A percentile compares a stretch with the other conserved stretches of the same genome.
These are phyloP conservation scores for Nicotiana rustica DNA, from an alignment of 305 asterid genomes.

Conservation along the genomic window DNA sequence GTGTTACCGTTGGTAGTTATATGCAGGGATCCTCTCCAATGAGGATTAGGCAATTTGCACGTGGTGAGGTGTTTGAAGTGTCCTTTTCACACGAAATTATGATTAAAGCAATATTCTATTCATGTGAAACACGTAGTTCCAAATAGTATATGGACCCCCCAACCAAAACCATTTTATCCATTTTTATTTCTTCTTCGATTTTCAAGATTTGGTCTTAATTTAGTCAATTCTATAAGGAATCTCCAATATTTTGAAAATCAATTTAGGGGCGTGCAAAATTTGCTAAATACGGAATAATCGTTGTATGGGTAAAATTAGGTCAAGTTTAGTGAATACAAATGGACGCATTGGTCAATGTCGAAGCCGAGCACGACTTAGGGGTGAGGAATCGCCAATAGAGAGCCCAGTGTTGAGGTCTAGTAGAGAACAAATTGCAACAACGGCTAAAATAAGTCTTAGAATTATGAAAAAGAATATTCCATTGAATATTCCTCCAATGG, in stretches of 20 bases:
- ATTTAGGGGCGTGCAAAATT: too few relatives aligned
- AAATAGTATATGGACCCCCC: not conserved
- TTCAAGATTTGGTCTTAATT: constrained; percentile 22
- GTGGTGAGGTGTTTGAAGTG: constrained; percentile 7
- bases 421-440: too few relatives aligned
- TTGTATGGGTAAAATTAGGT: too few relatives aligned
- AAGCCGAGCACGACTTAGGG: too few relatives aligned
- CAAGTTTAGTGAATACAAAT: too few relatives aligned
- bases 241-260: not conserved
- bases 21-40: not conserved
- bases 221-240: not conserved
- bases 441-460: too few relatives aligned
- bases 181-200: not conserved
- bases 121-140: not conserved
- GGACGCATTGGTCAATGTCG: too few relatives aligned
- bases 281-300: too few relatives aligned
- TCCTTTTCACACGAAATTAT: not conserved
- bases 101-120: not conserved
- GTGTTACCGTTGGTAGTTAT: not conserved
- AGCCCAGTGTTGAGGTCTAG: too few relatives aligned
- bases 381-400: too few relatives aligned
- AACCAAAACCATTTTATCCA: not conserved
- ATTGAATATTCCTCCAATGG: too few relatives aligned
- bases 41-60: not conserved
- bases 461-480: too few relatives aligned